Percentiles rank a stretch among this genome's conserved stretches.
phyloP scores from a whole-genome alignment of 148 eudicot genomes.

The Nepenthes mirabilis region DNA sequence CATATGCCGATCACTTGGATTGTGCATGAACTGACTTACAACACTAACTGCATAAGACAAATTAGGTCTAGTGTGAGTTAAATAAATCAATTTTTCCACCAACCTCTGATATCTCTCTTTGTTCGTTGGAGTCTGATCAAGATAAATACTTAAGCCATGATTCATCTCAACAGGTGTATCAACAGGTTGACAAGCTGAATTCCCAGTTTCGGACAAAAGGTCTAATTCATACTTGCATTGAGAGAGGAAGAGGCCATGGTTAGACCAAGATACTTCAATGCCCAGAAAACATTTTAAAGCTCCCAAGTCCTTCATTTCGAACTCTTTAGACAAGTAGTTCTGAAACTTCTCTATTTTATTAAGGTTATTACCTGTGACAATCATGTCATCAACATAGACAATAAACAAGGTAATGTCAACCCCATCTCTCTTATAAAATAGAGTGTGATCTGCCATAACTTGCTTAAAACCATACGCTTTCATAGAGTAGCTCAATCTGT shows the following conservation, averaged over 20 bases:
- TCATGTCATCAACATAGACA: constrained; percentile 1
- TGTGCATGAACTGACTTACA: background rate
- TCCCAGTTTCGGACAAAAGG: background rate
- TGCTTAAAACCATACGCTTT: background rate
- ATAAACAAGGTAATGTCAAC: background rate
- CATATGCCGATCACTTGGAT: background rate
- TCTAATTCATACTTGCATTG: background rate
- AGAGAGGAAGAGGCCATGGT: background rate
- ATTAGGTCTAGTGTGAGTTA: background rate
- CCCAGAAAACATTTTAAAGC: background rate
- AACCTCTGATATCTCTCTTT: background rate
- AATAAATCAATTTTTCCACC: background rate
- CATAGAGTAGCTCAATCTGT: background rate
- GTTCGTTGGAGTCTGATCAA: background rate
- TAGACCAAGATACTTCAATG: background rate
- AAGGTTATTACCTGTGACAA: background rate
- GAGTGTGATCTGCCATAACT: background rate
- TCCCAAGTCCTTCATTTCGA: constrained; percentile 3
- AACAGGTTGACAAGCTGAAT: background rate
- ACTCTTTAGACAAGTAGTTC: background rate
- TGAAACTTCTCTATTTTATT: background rate
- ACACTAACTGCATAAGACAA: background rate
- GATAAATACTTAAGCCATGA: background rate
- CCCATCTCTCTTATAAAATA: background rate
- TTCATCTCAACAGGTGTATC: background rate